Evolutionary conservation across 2,329 filamentous ascomycete genomes (phyloP).

Genomic region (Exutisphaerella laricina): DNA sequence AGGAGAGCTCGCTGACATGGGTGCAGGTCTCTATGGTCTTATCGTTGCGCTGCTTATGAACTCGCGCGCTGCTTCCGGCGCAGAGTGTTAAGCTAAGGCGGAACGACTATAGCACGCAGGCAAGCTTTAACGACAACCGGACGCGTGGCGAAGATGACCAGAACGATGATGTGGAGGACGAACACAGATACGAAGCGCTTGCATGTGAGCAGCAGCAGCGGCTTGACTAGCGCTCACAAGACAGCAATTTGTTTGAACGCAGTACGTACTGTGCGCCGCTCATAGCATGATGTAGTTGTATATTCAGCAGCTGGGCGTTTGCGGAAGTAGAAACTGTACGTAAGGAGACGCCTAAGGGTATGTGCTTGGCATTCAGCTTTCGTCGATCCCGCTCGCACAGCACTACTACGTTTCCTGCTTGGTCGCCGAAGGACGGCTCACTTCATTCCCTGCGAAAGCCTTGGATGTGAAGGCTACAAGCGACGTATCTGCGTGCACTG

Average conservation of each 20-base stretch:
- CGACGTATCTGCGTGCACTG: background rate
- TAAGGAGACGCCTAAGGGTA: conserved; percentile 8
- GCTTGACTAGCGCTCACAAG: background rate
- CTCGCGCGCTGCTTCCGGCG: conserved; percentile 62
- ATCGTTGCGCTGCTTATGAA: conserved; percentile 99
- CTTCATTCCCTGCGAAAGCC: too few species aligned
- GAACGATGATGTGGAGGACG: conserved; percentile 3
- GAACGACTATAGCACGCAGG: conserved; percentile 47
- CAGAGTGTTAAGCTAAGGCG: conserved; percentile 58
- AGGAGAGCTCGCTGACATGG: conserved; percentile 12
- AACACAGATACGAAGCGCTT: background rate
- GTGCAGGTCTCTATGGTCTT: conserved; percentile 88
- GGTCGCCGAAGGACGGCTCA: too few species aligned
- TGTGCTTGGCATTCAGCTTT: background rate
- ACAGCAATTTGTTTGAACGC: conserved; percentile 8
- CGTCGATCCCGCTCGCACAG: background rate
- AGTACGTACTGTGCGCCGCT: conserved; percentile 10
- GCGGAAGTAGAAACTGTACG: conserved; percentile 18
- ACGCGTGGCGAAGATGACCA: conserved; percentile 11
- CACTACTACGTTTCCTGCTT: too few species aligned
- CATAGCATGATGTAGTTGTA: conserved; percentile 24
- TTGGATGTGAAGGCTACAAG: background rate
- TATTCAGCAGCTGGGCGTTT: conserved; percentile 21
- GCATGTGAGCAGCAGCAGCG: background rate
- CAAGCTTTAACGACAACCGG: conserved; percentile 25